Conservation (phyloP, 2,329 filamentous ascomycete species). For the Hymenoscyphus fructigenus region DNA sequence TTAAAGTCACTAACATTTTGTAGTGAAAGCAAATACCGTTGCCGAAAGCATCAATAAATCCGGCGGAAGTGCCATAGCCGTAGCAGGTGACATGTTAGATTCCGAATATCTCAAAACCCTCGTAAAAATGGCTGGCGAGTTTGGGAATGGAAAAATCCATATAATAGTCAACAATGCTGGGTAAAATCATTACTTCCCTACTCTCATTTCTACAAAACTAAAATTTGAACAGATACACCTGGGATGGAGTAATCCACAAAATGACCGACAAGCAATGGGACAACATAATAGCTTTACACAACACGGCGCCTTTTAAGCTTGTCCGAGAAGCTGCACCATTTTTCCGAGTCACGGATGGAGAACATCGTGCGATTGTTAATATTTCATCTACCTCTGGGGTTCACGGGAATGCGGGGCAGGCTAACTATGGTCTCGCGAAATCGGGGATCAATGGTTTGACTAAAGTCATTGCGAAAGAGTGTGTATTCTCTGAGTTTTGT, state of each 20-base stretch:
- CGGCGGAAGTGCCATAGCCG: constrained; percentile 67
- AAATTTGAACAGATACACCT: constrained; percentile 59
- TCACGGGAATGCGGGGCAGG: constrained; percentile 87
- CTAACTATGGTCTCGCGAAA: constrained; percentile 85
- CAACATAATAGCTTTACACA: constrained; percentile 80
- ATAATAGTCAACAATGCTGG: constrained; percentile 91
- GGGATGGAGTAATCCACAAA: constrained; percentile 92
- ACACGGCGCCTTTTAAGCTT: constrained; percentile 82
- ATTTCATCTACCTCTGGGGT: constrained; percentile 80
- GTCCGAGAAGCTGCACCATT: constrained; percentile 78
- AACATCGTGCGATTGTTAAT: constrained; percentile 76
- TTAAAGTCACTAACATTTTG: no score
- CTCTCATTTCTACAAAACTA: neutral
- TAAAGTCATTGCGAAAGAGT: constrained; percentile 84
- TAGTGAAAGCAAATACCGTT: constrained; percentile 68
- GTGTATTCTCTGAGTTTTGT: no score
- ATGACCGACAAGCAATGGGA: constrained; percentile 92
- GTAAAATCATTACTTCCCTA: constrained; percentile 3
- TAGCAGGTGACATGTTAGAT: constrained; percentile 75
- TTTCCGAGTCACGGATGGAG: constrained; percentile 83
- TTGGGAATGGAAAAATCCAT: constrained; percentile 84
- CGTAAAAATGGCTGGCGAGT: constrained; percentile 73
- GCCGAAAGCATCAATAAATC: constrained; percentile 66
- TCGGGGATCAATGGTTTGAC: constrained; percentile 79
- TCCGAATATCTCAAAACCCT: constrained; percentile 67